phyloP scores from a whole-genome alignment of 495 filamentous ascomycete genomes.

The Annulohypoxylon bovei region DNA sequence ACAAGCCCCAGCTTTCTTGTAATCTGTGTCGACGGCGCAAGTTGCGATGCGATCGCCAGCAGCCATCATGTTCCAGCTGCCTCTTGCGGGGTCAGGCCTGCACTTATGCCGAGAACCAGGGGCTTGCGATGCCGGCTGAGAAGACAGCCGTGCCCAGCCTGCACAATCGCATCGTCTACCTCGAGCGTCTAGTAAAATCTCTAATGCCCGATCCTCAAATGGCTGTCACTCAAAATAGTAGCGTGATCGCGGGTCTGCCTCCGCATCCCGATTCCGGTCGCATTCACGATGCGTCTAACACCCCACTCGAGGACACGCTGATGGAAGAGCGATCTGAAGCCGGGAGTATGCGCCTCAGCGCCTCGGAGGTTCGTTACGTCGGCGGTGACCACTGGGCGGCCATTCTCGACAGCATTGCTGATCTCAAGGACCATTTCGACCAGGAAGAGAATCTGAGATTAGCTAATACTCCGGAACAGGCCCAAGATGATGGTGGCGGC shows the following conservation, averaged over 20 bases:
- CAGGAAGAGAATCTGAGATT: slow-evolving; percentile 10
- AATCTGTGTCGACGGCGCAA: slow-evolving; percentile 11
- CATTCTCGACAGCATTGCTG: slow-evolving; percentile 8
- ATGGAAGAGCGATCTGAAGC: slow-evolving; percentile 5
- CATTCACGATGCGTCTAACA: not conserved
- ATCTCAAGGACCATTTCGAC: slow-evolving; percentile 9
- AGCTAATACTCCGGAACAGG: not conserved
- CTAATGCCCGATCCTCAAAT: not conserved
- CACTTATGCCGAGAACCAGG: slow-evolving; percentile 7
- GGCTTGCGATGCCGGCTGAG: not conserved
- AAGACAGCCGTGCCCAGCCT: slow-evolving; percentile 2
- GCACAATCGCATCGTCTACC: slow-evolving; percentile 11
- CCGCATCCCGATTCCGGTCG: not conserved
- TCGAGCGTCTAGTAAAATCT: slow-evolving; percentile 2
- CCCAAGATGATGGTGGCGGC: not conserved
- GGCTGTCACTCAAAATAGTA: not conserved
- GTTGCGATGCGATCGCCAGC: slow-evolving; percentile 12
- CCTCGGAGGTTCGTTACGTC: slow-evolving; percentile 6
- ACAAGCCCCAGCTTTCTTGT: slow-evolving; percentile 6
- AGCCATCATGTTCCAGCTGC: slow-evolving; percentile 6
- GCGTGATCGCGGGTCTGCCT: not conserved
- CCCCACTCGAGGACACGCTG: not conserved
- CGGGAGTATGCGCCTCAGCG: slow-evolving; percentile 5
- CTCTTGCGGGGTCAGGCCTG: not conserved
- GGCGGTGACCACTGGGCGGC: slow-evolving; percentile 4